Percentiles rank a stretch among this genome's conserved stretches.
Evolutionary conservation across 1,139 yeast species (phyloP).

Genomic region (Pneumocystis sp.): DNA sequence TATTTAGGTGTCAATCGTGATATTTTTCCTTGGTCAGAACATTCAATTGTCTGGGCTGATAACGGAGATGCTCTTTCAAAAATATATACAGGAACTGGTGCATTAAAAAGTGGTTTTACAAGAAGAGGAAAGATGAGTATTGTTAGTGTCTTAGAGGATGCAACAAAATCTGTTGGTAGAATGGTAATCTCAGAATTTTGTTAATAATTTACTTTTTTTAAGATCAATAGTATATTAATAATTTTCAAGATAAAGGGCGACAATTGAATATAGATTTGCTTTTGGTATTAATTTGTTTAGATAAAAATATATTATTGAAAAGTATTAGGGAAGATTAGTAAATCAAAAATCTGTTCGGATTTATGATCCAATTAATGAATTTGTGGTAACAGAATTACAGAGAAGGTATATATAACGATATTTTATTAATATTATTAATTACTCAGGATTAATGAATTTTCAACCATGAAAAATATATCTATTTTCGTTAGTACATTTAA

Average conservation of each 20-base stretch:
- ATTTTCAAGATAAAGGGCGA: constrained; percentile 81
- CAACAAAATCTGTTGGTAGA: constrained; percentile 86
- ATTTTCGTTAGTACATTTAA: constrained; percentile 79
- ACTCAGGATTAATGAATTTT: constrained; percentile 35
- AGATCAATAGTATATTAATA: constrained; percentile 53
- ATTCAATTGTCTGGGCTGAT: constrained; percentile 89
- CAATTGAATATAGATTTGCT: constrained; percentile 77
- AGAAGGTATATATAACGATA: constrained; percentile 20
- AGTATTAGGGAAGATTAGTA: constrained; percentile 47
- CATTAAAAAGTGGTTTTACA: constrained; percentile 82
- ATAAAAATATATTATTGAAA: neutral
- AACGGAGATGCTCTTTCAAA: constrained; percentile 95
- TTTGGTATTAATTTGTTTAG: constrained; percentile 21
- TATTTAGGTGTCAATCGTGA: constrained; percentile 29
- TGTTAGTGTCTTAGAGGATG: constrained; percentile 93
- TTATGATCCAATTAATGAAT: constrained; percentile 80
- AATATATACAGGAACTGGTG: constrained; percentile 94
- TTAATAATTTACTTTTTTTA: neutral
- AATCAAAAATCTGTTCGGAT: constrained; percentile 58
- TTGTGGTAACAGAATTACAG: constrained; percentile 47
- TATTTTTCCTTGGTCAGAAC: constrained; percentile 45
- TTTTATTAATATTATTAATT: neutral
- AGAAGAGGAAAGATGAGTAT: constrained; percentile 90
- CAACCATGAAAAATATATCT: constrained; percentile 43
- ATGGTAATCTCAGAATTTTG: constrained; percentile 23